These are phyloP conservation scores for Hysterium pulicare DNA, from an alignment of 2,329 filamentous ascomycete genomes.

Conservation along the genomic window DNA sequence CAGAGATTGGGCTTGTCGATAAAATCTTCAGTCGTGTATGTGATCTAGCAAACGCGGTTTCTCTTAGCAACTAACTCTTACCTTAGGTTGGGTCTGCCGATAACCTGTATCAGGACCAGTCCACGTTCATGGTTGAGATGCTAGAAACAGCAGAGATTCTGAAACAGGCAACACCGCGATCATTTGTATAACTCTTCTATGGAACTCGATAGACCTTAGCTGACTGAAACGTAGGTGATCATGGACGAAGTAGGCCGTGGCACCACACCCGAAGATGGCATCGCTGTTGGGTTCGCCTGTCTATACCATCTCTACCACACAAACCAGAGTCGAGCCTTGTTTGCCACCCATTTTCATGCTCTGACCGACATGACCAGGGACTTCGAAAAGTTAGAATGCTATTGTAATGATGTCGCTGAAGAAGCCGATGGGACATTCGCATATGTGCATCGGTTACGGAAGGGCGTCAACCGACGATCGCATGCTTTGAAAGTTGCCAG, in stretches of 20 bases:
- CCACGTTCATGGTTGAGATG: constrained; percentile 99
- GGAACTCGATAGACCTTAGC: neutral
- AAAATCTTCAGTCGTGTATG: constrained; percentile 77
- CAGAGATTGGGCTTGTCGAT: constrained; percentile 87
- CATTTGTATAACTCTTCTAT: constrained; percentile 59
- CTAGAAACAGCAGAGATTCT: constrained; percentile 90
- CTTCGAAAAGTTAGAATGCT: constrained; percentile 63
- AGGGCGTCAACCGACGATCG: constrained; percentile 79
- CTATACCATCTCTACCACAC: constrained; percentile 76
- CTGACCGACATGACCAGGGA: constrained; percentile 71
- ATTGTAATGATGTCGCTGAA: constrained; percentile 87
- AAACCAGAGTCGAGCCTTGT: constrained; percentile 77
- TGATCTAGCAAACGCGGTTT: neutral
- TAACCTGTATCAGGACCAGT: constrained; percentile 90
- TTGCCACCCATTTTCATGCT: constrained; percentile 91
- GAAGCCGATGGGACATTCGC: constrained; percentile 63
- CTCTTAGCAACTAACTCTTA: constrained; percentile 2
- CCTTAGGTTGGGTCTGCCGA: constrained; percentile 76
- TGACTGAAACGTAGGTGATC: constrained; percentile 48
- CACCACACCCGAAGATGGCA: constrained; percentile 88
- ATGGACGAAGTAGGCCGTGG: constrained; percentile 98
- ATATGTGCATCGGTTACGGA: constrained; percentile 78
- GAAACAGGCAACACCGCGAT: constrained; percentile 74
- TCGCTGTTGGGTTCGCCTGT: constrained; percentile 84
- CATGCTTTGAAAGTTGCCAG: constrained; percentile 94